Evolutionary conservation across 108 stramenopile genomes (phyloP).

Genomic region (Fistulifera pelliculosa): DNA sequence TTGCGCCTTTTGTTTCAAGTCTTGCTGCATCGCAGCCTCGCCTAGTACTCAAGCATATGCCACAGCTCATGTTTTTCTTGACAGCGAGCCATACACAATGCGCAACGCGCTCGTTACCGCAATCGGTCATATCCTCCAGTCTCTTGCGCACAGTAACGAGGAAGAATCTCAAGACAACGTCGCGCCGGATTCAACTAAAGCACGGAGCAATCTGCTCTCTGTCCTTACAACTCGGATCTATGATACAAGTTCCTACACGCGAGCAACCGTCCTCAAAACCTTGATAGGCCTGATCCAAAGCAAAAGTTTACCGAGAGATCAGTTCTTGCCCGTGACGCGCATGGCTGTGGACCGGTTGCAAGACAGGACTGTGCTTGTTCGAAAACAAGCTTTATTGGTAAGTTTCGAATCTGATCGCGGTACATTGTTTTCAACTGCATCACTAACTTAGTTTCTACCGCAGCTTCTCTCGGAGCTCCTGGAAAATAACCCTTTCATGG

Average conservation of each 20-base stretch:
- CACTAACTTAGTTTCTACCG: not conserved
- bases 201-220: conserved; percentile 67
- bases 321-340: conserved; percentile 61
- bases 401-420: conserved; percentile 4
- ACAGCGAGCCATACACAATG: conserved; percentile 65
- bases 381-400: conserved; percentile 86
- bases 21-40: conserved; percentile 48
- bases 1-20: conserved; percentile 69
- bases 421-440: not conserved
- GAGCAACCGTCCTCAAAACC: conserved; percentile 77
- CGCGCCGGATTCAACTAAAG: conserved; percentile 27
- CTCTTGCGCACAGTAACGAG: conserved; percentile 10
- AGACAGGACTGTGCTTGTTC: conserved; percentile 92
- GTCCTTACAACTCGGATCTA: conserved; percentile 65
- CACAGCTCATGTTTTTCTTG: conserved; percentile 66
- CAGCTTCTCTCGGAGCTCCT: conserved; percentile 73
- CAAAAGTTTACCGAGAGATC: conserved; percentile 65
- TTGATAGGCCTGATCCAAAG: conserved; percentile 56
- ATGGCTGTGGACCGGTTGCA: conserved; percentile 83
- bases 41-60: conserved; percentile 51
- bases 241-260: conserved; percentile 78
- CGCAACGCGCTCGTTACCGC: conserved; percentile 70
- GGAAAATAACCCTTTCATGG: conserved; percentile 93
- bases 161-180: conserved; percentile 16
- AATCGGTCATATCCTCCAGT: conserved; percentile 50